phyloP scores from a whole-genome alignment of 2,329 filamentous ascomycete genomes.

The Alternaria brassicicola region DNA sequence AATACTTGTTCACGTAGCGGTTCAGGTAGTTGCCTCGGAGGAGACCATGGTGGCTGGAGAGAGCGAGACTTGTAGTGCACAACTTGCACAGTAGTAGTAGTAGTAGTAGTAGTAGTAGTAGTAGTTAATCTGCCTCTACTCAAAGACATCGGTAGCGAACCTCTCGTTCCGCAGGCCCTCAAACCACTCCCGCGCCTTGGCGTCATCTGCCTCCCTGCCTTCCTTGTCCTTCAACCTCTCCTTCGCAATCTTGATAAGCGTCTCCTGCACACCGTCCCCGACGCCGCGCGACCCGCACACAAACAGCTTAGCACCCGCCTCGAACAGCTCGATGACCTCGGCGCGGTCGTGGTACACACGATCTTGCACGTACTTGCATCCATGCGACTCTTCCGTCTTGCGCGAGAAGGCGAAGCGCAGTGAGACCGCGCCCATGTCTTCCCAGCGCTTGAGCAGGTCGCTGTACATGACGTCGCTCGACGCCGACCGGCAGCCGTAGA shows the following conservation, averaged over 20 bases:
- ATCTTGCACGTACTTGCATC: conserved; percentile 62
- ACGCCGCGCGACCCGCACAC: conserved; percentile 66
- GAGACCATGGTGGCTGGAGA: no score
- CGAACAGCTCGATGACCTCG: conserved; percentile 55
- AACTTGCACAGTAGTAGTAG: no score
- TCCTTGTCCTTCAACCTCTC: conserved; percentile 50
- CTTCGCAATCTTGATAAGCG: conserved; percentile 51
- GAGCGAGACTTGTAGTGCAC: no score
- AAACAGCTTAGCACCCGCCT: conserved; percentile 62
- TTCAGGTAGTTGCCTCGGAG: no score
- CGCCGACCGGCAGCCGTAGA: conserved; percentile 66
- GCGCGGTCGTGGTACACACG: conserved; percentile 56
- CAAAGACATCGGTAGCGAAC: conserved; percentile 14
- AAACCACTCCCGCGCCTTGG: conserved; percentile 55
- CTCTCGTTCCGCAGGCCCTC: conserved; percentile 53
- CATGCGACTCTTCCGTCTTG: conserved; percentile 50
- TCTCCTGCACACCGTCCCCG: conserved; percentile 53
- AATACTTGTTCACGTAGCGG: no score
- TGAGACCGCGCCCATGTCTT: conserved; percentile 63
- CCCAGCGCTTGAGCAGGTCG: conserved; percentile 65
- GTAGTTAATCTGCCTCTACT: neutral
- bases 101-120: no score
- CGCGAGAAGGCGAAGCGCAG: conserved; percentile 67
- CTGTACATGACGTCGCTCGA: conserved; percentile 66
- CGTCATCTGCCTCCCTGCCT: conserved; percentile 47